Percentiles rank a stretch among this genome's conserved stretches.
phyloP scores from a whole-genome alignment of 805 yeast genomes.

The Myxozyma lipomycoides region DNA sequence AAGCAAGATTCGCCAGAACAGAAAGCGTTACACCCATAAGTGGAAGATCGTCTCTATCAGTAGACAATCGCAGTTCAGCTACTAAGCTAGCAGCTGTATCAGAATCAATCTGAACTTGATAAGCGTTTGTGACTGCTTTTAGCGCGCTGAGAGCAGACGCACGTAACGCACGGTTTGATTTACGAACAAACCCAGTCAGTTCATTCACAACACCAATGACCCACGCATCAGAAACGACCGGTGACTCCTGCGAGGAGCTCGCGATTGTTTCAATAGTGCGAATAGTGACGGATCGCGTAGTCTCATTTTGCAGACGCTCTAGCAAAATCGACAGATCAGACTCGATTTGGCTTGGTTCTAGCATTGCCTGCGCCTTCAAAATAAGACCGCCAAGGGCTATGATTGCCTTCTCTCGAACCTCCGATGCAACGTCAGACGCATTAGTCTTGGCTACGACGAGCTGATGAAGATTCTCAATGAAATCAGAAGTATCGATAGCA shows the following conservation, averaged over 20 bases:
- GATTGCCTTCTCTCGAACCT: slow-evolving; percentile 40
- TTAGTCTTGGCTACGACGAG: slow-evolving; percentile 39
- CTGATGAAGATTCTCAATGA: slow-evolving; percentile 27
- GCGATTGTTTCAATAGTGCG: slow-evolving; percentile 32
- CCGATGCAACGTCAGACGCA: slow-evolving; percentile 39
- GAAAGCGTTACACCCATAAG: slow-evolving; percentile 19
- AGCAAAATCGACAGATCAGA: slow-evolving; percentile 37
- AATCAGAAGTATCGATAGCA: slow-evolving; percentile 1
- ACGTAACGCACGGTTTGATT: slow-evolving; percentile 30
- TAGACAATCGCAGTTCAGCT: slow-evolving; percentile 12
- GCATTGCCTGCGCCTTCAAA: slow-evolving; percentile 17
- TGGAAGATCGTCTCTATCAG: slow-evolving; percentile 15
- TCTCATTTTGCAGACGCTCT: slow-evolving; percentile 39
- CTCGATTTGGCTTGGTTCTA: slow-evolving; percentile 5
- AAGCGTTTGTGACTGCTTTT: slow-evolving; percentile 6
- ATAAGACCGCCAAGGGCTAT: slow-evolving; percentile 35
- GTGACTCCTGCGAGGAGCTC: slow-evolving; percentile 21
- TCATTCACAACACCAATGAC: slow-evolving; percentile 19
- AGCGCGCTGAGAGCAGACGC: slow-evolving; percentile 30
- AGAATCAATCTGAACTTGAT: neutral
- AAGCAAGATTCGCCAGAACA: slow-evolving; percentile 2
- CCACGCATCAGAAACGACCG: slow-evolving; percentile 30
- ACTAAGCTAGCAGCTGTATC: slow-evolving; percentile 13
- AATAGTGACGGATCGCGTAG: slow-evolving; percentile 37
- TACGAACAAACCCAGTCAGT: slow-evolving; percentile 27